Percentiles rank a stretch among this genome's conserved stretches.
Evolutionary conservation across 1,284 basidiomycete genomes (phyloP).

Genomic region (Cryptococcus amylolentus): DNA sequence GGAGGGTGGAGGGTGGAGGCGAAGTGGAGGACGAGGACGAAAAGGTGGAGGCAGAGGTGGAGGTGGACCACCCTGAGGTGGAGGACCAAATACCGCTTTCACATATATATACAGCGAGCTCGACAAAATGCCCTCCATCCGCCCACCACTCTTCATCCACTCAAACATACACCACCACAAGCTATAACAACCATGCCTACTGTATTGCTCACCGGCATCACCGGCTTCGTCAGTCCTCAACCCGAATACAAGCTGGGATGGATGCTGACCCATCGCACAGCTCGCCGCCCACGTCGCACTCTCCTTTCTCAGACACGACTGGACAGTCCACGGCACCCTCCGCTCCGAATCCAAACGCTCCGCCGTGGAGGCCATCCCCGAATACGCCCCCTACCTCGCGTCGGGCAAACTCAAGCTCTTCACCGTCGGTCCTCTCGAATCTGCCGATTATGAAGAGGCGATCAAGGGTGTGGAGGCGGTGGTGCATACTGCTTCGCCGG

Average conservation of each 20-base stretch:
- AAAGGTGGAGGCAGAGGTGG: too few relatives aligned
- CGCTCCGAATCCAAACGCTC: conserved; percentile 40
- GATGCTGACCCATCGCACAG: conserved; percentile 1
- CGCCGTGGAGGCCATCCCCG: conserved; percentile 23
- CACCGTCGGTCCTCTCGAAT: conserved; percentile 23
- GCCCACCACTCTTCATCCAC: too few relatives aligned
- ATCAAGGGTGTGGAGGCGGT: conserved; percentile 26
- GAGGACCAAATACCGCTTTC: too few relatives aligned
- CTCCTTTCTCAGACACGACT: conserved; percentile 23
- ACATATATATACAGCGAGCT: too few relatives aligned
- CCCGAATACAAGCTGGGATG: background rate
- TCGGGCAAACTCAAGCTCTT: conserved; percentile 17
- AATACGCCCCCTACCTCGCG: conserved; percentile 24
- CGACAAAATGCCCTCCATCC: too few relatives aligned
- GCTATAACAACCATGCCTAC: conserved; percentile 15
- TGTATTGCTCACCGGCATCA: conserved; percentile 15
- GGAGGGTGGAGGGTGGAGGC: too few relatives aligned
- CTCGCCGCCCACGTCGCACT: conserved; percentile 26
- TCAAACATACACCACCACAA: too few relatives aligned
- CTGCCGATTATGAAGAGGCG: conserved; percentile 41
- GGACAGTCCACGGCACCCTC: conserved; percentile 41
- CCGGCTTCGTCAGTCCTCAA: conserved; percentile 13
- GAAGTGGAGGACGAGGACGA: too few relatives aligned
- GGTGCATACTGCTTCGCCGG: conserved; percentile 19
- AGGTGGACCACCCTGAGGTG: too few relatives aligned